Percentiles rank a stretch among this genome's conserved stretches.
phyloP scores from a whole-genome alignment of 1,284 basidiomycete genomes.

The Cryptococcus amylolentus region DNA sequence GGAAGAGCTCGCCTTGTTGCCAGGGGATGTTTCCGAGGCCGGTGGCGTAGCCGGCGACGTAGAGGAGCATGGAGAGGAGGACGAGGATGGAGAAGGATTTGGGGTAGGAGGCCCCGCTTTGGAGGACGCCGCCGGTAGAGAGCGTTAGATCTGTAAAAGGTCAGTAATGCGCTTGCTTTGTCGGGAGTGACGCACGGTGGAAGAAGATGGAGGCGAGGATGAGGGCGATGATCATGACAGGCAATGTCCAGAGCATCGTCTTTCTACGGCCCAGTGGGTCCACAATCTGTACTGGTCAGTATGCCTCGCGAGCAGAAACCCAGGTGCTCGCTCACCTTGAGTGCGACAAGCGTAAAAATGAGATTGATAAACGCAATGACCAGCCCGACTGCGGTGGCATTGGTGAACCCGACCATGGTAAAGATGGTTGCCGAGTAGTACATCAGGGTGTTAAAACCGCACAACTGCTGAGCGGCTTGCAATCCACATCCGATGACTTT shows the following conservation, averaged over 20 bases:
- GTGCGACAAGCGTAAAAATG: constrained; percentile 72
- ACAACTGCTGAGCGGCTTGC: constrained; percentile 77
- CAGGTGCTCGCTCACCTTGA: constrained; percentile 54
- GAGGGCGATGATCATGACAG: constrained; percentile 71
- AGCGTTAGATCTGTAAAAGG: constrained; percentile 59
- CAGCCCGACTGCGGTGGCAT: constrained; percentile 72
- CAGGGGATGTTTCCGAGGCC: constrained; percentile 76
- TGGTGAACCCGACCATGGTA: constrained; percentile 72
- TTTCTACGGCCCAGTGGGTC: constrained; percentile 71
- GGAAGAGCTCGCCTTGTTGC: constrained; percentile 82
- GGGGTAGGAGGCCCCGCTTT: constrained; percentile 63
- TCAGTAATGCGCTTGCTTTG: neutral
- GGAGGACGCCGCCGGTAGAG: constrained; percentile 63
- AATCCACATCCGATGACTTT: constrained; percentile 70
- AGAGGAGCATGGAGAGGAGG: constrained; percentile 73
- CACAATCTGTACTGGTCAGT: constrained; percentile 53
- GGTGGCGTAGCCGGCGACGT: constrained; percentile 75
- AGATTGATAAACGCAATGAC: constrained; percentile 77
- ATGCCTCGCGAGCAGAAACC: neutral
- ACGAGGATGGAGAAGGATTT: constrained; percentile 65
- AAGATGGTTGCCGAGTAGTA: constrained; percentile 76
- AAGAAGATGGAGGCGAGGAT: constrained; percentile 69
- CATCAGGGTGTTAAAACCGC: constrained; percentile 71
- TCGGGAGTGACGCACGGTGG: constrained; percentile 58
- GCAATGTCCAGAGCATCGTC: constrained; percentile 72